Conservation (phyloP, 192 early-diverging fungal genomes). For the Neocallimastix lanati region DNA sequence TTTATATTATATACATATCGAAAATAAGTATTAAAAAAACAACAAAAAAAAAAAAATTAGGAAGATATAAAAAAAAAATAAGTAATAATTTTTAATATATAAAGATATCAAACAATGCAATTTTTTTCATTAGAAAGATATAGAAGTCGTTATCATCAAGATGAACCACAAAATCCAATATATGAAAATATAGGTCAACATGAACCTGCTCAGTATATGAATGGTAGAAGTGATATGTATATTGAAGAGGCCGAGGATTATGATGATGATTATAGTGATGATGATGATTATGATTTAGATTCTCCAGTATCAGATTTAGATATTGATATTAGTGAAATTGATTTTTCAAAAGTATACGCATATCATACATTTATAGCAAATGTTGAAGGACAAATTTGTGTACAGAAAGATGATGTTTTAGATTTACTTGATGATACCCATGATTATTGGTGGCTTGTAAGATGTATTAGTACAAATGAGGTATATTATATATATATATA, state of each 20-base stretch:
- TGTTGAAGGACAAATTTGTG: slow-evolving; percentile 67
- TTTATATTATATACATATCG: too few species aligned
- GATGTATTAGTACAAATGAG: slow-evolving; percentile 43
- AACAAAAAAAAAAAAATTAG: too few species aligned
- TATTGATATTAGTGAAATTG: slow-evolving; percentile 22
- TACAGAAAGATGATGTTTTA: slow-evolving; percentile 56
- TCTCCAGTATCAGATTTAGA: not conserved
- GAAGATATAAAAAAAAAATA: too few species aligned
- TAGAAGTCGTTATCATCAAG: not conserved
- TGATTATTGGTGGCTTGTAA: slow-evolving; percentile 64
- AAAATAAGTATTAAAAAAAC: too few species aligned
- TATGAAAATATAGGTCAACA: not conserved
- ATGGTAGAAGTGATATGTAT: not conserved
- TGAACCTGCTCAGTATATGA: not conserved
- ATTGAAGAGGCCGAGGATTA: not conserved
- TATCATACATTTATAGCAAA: slow-evolving; percentile 70
- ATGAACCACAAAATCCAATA: not conserved
- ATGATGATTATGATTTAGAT: not conserved
- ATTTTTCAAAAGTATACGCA: slow-evolving; percentile 62
- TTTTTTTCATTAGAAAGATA: not conserved
- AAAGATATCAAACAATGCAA: not conserved
- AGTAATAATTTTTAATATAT: too few species aligned
- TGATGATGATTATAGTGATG: not conserved
- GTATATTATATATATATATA: too few species aligned
- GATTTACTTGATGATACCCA: slow-evolving; percentile 67